phyloP scores from a whole-genome alignment of 2,329 filamentous ascomycete species.

The Lasiodiplodia sp. region DNA sequence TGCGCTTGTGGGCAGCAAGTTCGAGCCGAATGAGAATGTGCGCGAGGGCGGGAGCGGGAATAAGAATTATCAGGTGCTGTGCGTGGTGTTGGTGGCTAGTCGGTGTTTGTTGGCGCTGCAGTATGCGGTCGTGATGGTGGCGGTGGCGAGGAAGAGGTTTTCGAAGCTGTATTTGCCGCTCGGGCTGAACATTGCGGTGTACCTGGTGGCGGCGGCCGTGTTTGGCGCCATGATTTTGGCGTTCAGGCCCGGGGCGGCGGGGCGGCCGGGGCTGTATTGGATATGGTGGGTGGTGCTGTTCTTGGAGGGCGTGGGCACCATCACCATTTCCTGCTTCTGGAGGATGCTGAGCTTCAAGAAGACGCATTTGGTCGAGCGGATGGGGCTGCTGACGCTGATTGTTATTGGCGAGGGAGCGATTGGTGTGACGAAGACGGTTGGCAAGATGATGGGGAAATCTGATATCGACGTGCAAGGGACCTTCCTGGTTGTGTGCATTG shows the following conservation, averaged over 20 bases:
- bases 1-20: conserved; percentile 46
- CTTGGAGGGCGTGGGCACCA: conserved; percentile 60
- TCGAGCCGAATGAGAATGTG: conserved; percentile 38
- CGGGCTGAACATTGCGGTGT: conserved; percentile 42
- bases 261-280: conserved; percentile 39
- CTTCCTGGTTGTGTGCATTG: conserved; percentile 47
- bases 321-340: conserved; percentile 63
- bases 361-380: conserved; percentile 69
- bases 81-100: conserved; percentile 45
- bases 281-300: conserved; percentile 55
- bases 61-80: conserved; percentile 46
- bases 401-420: conserved; percentile 73
- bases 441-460: conserved; percentile 46
- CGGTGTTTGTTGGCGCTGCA: conserved; percentile 43
- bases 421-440: conserved; percentile 64
- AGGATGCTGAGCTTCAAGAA: conserved; percentile 66
- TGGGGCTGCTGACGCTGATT: conserved; percentile 70
- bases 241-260: conserved; percentile 36
- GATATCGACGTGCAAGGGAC: conserved; percentile 45
- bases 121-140: conserved; percentile 45
- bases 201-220: conserved; percentile 37
- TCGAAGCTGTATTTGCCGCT: conserved; percentile 46
- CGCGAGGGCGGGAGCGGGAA: conserved; percentile 8
- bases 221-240: conserved; percentile 46
- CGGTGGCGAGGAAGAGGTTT: conserved; percentile 38